Conservation (phyloP, 768 basidiomycete species). For the Mrakia blollopis region DNA sequence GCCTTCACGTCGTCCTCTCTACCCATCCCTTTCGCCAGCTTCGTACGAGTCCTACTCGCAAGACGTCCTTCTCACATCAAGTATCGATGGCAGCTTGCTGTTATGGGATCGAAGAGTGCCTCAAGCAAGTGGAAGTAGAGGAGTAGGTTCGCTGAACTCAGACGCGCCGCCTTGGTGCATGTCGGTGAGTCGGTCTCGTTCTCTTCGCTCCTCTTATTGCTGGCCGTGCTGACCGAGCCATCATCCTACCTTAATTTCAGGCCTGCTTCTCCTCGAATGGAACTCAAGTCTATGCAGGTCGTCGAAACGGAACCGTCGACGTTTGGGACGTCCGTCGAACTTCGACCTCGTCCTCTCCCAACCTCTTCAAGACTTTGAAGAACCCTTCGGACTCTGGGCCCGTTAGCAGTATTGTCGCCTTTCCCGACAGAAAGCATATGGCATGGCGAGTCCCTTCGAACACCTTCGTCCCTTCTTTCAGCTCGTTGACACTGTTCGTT, state of each 20-base stretch:
- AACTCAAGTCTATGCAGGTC: slow-evolving; percentile 78
- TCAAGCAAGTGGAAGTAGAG: slow-evolving; percentile 49
- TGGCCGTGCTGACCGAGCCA: not conserved
- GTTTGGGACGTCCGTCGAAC: slow-evolving; percentile 89
- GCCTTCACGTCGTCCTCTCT: not conserved
- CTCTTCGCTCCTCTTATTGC: not conserved
- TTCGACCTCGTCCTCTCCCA: slow-evolving; percentile 55
- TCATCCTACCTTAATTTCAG: slow-evolving; percentile 47
- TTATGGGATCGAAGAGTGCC: slow-evolving; percentile 77
- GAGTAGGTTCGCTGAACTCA: slow-evolving; percentile 72
- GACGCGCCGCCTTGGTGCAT: slow-evolving; percentile 94
- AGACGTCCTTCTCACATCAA: slow-evolving; percentile 80
- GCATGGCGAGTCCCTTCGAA: slow-evolving; percentile 61
- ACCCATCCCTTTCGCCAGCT: slow-evolving; percentile 59
- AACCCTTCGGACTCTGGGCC: slow-evolving; percentile 86
- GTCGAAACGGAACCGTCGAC: slow-evolving; percentile 83
- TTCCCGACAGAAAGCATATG: slow-evolving; percentile 87
- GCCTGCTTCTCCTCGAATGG: slow-evolving; percentile 93
- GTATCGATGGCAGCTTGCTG: slow-evolving; percentile 85
- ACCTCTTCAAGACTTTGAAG: slow-evolving; percentile 58
- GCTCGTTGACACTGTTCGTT: not conserved
- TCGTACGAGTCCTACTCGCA: slow-evolving; percentile 64
- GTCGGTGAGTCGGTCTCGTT: slow-evolving; percentile 57
- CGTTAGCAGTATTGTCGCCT: slow-evolving; percentile 82
- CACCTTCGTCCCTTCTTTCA: not conserved